Percentiles rank a stretch among this genome's conserved stretches.
Conservation (phyloP, 139 green algal genomes). For the Astrephomene gubernaculifera region DNA sequence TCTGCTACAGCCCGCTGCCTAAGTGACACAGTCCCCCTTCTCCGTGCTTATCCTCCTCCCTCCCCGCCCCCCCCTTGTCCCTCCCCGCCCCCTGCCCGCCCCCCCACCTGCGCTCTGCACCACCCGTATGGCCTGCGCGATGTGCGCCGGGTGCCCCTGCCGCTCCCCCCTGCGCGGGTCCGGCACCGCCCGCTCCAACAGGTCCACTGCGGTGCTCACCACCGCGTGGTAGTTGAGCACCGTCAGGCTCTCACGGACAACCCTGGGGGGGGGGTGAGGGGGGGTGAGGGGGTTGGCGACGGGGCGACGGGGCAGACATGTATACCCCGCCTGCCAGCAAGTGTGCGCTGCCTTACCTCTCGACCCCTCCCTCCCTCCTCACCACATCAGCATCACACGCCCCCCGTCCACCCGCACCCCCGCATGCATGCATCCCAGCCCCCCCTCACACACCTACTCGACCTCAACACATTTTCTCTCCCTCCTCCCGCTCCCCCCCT, state of each 20-base stretch:
- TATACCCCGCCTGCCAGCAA: too few species aligned
- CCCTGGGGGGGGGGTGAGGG: slow-evolving; percentile 23
- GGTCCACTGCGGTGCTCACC: slow-evolving; percentile 64
- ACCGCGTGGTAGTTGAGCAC: slow-evolving; percentile 67
- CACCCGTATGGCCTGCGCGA: slow-evolving; percentile 23
- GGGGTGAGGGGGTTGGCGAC: background rate
- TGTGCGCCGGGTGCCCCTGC: slow-evolving; percentile 28
- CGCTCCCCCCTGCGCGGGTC: slow-evolving; percentile 39
- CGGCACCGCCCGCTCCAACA: slow-evolving; percentile 69
- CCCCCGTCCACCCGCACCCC: too few species aligned
- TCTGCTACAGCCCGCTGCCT: too few species aligned
- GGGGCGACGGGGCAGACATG: too few species aligned
- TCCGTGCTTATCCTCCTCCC: background rate
- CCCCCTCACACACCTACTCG: background rate
- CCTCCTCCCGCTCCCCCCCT: background rate
- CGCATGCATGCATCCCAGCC: background rate
- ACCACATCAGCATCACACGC: too few species aligned
- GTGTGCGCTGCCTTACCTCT: too few species aligned
- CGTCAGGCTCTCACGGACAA: slow-evolving; percentile 56
- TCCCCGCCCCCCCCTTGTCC: background rate
- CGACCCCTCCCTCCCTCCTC: too few species aligned
- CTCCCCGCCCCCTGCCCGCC: background rate
- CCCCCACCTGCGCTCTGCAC: slow-evolving; percentile 22
- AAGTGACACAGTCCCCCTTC: too few species aligned
- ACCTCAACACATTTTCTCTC: too few species aligned